Evolutionary conservation across 2,329 filamentous ascomycete species (phyloP).

Genomic region (Triangularia setosa): DNA sequence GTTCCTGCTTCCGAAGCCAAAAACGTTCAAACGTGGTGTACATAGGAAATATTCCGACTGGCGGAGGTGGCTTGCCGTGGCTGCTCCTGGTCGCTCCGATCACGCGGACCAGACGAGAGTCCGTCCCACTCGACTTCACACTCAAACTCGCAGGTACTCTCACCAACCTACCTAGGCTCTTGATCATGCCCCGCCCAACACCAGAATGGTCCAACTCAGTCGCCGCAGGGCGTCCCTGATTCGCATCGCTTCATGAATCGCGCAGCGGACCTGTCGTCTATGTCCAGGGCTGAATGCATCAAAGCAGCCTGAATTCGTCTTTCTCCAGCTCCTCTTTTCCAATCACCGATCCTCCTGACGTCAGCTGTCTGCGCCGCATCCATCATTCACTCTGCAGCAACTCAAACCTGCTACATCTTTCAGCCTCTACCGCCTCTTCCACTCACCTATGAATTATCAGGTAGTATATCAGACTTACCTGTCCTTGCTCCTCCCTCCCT

Average conservation of each 20-base stretch:
- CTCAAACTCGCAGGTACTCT: background rate
- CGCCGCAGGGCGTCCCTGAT: background rate
- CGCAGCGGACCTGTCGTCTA: background rate
- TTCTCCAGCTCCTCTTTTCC: background rate
- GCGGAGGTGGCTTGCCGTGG: background rate
- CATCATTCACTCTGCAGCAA: background rate
- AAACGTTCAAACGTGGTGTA: too few species aligned
- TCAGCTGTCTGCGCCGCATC: background rate
- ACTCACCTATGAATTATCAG: background rate
- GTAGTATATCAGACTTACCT: background rate
- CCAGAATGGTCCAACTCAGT: background rate
- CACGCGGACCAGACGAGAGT: background rate
- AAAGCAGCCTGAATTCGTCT: background rate
- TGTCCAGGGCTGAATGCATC: background rate
- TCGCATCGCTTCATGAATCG: conserved; percentile 1
- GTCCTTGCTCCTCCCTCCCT: background rate
- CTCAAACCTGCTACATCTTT: background rate
- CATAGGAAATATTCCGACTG: too few species aligned
- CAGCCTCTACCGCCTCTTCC: background rate
- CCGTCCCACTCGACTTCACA: background rate
- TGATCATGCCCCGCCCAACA: background rate
- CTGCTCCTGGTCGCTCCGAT: background rate
- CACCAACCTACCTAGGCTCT: too few species aligned
- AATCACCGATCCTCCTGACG: background rate
- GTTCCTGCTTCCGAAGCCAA: background rate